Conservation (phyloP, 495 filamentous ascomycete genomes). For the Xylaria bambusicola region DNA sequence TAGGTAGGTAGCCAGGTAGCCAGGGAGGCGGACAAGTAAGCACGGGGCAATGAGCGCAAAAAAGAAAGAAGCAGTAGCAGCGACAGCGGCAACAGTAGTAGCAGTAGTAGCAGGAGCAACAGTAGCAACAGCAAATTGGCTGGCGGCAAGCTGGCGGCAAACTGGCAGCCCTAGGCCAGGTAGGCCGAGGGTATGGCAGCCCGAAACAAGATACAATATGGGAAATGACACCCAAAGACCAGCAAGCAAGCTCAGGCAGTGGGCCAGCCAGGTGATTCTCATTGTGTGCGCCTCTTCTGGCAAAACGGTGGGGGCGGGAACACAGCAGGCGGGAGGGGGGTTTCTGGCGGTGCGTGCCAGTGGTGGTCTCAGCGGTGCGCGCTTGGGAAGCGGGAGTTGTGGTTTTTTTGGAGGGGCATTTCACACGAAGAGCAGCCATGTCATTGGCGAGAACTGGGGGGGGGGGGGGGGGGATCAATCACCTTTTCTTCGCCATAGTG, state of each 20-base stretch:
- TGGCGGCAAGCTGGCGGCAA: background rate
- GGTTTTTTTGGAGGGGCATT: slow-evolving; percentile 17
- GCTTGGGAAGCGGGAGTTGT: too few relatives aligned
- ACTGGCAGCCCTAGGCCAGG: slow-evolving; percentile 2
- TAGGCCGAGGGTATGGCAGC: slow-evolving; percentile 13
- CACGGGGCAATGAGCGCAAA: background rate
- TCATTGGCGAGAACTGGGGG: slow-evolving; percentile 8
- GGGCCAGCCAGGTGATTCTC: slow-evolving; percentile 7
- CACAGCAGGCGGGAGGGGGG: slow-evolving; percentile 16
- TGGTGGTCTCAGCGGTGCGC: too few relatives aligned
- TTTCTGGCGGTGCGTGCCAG: background rate
- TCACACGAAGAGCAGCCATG: too few relatives aligned
- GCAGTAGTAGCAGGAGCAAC: too few relatives aligned
- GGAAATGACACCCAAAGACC: slow-evolving; percentile 18
- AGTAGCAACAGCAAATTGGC: background rate
- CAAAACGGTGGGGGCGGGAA: slow-evolving; percentile 17
- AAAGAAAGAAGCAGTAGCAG: too few relatives aligned
- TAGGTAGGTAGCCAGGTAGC: slow-evolving; percentile 7
- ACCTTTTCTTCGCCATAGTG: slow-evolving; percentile 35
- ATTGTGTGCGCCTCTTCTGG: slow-evolving; percentile 16
- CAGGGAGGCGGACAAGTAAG: slow-evolving; percentile 1
- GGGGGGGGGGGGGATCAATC: background rate
- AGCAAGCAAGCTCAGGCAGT: slow-evolving; percentile 1
- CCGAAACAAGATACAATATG: slow-evolving; percentile 21
- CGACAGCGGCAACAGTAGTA: too few relatives aligned